Percentiles rank a stretch among this genome's conserved stretches.
These are phyloP conservation scores for Colletotrichum horii DNA, from an alignment of 2,329 filamentous ascomycete species.

Conservation along the genomic window DNA sequence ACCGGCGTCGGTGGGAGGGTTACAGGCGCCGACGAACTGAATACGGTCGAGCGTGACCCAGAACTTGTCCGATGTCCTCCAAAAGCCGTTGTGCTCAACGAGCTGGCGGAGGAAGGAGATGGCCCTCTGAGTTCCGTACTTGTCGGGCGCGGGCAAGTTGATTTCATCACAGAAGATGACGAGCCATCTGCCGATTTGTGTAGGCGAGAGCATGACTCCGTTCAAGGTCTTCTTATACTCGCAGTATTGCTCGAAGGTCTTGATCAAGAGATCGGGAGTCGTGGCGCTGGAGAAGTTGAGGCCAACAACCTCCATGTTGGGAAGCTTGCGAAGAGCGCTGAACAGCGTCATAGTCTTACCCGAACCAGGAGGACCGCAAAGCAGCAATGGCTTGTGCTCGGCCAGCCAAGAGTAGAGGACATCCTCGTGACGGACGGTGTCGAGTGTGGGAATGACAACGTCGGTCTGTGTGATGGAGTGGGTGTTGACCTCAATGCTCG, in stretches of 20 bases:
- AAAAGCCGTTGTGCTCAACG: conserved; percentile 99
- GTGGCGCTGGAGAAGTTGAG: conserved; percentile 99
- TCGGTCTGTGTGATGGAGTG: conserved; percentile 98
- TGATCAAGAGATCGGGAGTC: conserved; percentile 95
- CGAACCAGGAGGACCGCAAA: conserved; percentile 96
- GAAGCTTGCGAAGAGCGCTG: conserved; percentile 93
- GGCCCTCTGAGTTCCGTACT: conserved; percentile 95
- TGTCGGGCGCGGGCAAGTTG: conserved; percentile 96
- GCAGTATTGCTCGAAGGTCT: conserved; percentile 99
- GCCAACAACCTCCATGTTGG: conserved; percentile 98
- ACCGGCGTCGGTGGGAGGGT: conserved; percentile 95
- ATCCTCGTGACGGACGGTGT: conserved; percentile 97
- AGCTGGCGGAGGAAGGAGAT: conserved; percentile 98
- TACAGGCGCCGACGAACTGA: conserved; percentile 98
- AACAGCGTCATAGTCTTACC: conserved; percentile 99
- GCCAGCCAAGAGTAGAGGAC: conserved; percentile 99
- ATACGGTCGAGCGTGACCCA: conserved; percentile 98
- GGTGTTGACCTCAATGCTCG: conserved; percentile 94
- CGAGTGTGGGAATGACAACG: conserved; percentile 95
- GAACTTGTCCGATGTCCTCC: conserved; percentile 94
- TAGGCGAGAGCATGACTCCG: conserved; percentile 93
- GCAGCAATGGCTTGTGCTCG: conserved; percentile 94
- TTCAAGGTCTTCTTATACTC: conserved; percentile 99
- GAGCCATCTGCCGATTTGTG: conserved; percentile 95
- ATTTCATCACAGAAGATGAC: conserved; percentile 99